Evolutionary conservation across 1,284 basidiomycete species (phyloP).

Genomic region (Mycena sp.): DNA sequence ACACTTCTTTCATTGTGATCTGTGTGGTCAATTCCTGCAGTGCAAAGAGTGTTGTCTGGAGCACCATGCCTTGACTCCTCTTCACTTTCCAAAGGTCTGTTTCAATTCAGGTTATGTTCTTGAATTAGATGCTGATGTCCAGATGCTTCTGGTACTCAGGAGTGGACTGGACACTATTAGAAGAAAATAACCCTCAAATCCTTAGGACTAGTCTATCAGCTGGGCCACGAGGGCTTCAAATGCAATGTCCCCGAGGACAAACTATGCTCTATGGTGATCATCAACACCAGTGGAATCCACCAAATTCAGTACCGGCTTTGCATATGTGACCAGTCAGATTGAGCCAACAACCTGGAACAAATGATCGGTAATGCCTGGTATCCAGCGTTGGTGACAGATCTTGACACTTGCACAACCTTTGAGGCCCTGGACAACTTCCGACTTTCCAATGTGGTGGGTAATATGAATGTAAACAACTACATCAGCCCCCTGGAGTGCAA

Average conservation of each 20-base stretch:
- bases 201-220: not conserved
- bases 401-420: conserved; percentile 28
- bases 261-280: not conserved
- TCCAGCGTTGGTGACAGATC: conserved; percentile 34
- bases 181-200: not conserved
- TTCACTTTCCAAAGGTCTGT: not conserved
- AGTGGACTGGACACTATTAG: not conserved
- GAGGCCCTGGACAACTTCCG: conserved; percentile 28
- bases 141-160: not conserved
- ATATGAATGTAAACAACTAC: conserved; percentile 2
- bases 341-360: conserved; percentile 26
- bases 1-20: not conserved
- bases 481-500: not conserved
- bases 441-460: not conserved
- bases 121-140: too few relatives aligned
- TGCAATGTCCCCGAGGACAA: not conserved
- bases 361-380: conserved; percentile 36
- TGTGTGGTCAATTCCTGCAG: not conserved
- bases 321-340: not conserved
- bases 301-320: not conserved
- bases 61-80: not conserved
- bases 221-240: not conserved
- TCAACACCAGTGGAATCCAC: not conserved
- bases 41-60: not conserved
- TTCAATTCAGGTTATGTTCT: too few relatives aligned